Evolutionary conservation across 1,139 yeast genomes (phyloP).

Genomic region (Saccharomyces hybrid): DNA sequence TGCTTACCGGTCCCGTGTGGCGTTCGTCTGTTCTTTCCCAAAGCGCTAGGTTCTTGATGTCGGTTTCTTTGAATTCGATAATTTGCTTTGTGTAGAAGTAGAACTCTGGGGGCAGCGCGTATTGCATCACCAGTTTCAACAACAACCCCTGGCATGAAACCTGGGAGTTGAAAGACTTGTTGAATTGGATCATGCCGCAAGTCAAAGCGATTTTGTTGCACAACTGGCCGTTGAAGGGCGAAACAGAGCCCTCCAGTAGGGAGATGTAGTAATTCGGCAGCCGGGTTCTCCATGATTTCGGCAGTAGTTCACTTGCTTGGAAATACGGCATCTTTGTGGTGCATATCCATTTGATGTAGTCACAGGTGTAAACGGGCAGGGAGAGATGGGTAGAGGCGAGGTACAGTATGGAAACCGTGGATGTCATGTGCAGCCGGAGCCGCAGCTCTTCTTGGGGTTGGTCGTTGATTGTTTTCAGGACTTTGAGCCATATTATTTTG

Average conservation of each 20-base stretch:
- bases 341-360: constrained; percentile 24
- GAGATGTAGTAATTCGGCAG: constrained; percentile 29
- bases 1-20: not conserved
- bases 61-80: constrained; percentile 5
- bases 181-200: constrained; percentile 13
- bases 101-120: constrained; percentile 25
- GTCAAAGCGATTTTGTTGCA: constrained; percentile 16
- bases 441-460: constrained; percentile 31
- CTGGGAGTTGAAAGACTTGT: constrained; percentile 8
- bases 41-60: not conserved
- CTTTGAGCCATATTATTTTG: constrained; percentile 45
- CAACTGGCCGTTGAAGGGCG: constrained; percentile 21
- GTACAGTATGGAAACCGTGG: constrained; percentile 24
- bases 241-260: constrained; percentile 24
- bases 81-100: constrained; percentile 15
- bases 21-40: not conserved
- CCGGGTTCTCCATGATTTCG: constrained; percentile 22
- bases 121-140: constrained; percentile 16
- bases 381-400: constrained; percentile 24
- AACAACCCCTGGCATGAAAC: constrained; percentile 16
- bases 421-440: constrained; percentile 17
- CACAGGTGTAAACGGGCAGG: constrained; percentile 25
- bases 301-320: constrained; percentile 19
- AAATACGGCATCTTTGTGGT: constrained; percentile 23
- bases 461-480: constrained; percentile 28